phyloP scores from a whole-genome alignment of 2,329 filamentous ascomycete genomes.

The Purpureocillium takamizusanense region DNA sequence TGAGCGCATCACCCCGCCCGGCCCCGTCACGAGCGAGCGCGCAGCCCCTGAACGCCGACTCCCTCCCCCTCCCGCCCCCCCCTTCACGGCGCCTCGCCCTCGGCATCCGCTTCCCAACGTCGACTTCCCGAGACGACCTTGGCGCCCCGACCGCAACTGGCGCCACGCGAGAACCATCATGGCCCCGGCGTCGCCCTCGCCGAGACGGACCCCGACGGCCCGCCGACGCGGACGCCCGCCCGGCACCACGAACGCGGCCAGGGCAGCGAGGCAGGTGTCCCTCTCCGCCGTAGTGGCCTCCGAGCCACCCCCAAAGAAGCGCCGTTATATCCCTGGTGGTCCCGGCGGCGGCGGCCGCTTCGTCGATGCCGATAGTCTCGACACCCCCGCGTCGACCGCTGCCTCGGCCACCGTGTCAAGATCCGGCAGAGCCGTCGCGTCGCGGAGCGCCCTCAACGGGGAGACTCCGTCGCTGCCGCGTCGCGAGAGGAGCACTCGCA shows the following conservation, averaged over 20 bases:
- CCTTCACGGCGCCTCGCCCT: constrained; percentile 1
- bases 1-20: constrained; percentile 13
- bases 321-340: constrained; percentile 77
- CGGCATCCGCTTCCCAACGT: too few relatives aligned
- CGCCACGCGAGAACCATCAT: constrained; percentile 9
- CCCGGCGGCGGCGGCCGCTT: constrained; percentile 81
- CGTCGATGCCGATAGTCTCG: constrained; percentile 60
- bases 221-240: constrained; percentile 39
- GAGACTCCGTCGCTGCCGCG: constrained; percentile 35
- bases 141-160: too few relatives aligned
- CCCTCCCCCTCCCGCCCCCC: constrained; percentile 9
- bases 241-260: constrained; percentile 31
- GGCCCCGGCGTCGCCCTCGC: constrained; percentile 27
- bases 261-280: constrained; percentile 27
- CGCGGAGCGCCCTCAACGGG: constrained; percentile 32
- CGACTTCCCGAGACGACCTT: too few relatives aligned
- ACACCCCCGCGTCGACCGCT: constrained; percentile 36
- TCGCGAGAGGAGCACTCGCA: constrained; percentile 48
- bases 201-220: constrained; percentile 30
- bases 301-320: constrained; percentile 60
- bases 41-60: constrained; percentile 14
- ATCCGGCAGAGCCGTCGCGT: constrained; percentile 32
- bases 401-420: constrained; percentile 38
- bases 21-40: constrained; percentile 20
- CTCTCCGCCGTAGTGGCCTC: constrained; percentile 24